Evolutionary conservation across 129 eudicot genomes (phyloP), one percentile per base, ranked within the genome.

Genomic region (Deinandra increscens): DNA sequence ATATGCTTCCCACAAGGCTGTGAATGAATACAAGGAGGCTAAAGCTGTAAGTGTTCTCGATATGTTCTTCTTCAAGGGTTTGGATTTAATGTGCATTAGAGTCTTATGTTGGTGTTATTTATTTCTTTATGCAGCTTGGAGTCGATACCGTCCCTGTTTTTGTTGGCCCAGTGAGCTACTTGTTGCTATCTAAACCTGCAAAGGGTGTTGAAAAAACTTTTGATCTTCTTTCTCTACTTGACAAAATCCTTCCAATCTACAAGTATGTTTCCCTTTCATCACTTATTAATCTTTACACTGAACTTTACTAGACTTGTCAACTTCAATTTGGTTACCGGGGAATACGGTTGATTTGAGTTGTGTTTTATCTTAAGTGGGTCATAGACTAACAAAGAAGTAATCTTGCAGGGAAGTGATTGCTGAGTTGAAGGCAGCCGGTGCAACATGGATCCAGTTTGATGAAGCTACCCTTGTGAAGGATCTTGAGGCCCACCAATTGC

Each of bases 1-100:
- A 11, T 93, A 93, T 77, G 97, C 95, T 66, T 93, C 97, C 20
- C 99, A 93, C 99, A 93, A 93, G 81, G 99, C 99, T 20, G 97
- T 93, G 64, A 82, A 80, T 58, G 99, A 93, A 64, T 93, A 93
- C 99, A 93, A 93, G 86, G 99, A 89, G 68, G 99, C 99, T 59
- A 93, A 93, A 84, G 95, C 90, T 84, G 99, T 93, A 89, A 53
- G 93, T 69, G 12, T 26, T 49, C 26, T 29, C 18, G 66, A 78
- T 74, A 51, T 20, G 33, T 34, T 42, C 11, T 34, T 42, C 11
- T 56, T 53, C 56, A 54, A 4, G 39, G 39, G 5, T 6, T 36
- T 19, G 36, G 7, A 54, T 54, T 49, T 49, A 15, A 6, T 49
- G 3, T 2, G 10, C 9, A 2, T 49, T 49, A 1, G 23, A 49